phyloP scores from a whole-genome alignment of 345 rosid genomes.

The Dipteronia dyeriana region DNA sequence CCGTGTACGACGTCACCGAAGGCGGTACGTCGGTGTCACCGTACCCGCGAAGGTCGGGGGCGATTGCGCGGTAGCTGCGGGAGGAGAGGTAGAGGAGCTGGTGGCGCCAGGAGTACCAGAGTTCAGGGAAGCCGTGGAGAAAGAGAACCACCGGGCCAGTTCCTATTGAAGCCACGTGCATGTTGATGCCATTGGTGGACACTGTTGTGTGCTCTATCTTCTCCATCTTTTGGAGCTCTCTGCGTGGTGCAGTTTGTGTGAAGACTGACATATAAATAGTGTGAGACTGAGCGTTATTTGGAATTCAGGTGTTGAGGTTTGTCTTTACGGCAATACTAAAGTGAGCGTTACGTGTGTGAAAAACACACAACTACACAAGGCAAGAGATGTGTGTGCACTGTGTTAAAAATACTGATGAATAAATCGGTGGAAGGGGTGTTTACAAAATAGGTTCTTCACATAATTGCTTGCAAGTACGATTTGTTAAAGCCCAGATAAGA shows the following conservation, averaged over 20 bases:
- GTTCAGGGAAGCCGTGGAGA: constrained; percentile 45
- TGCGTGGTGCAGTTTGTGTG: not conserved
- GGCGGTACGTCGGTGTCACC: constrained; percentile 38
- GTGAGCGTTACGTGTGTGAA: too few species aligned
- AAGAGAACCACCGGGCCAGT: constrained; percentile 32
- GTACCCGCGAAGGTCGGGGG: constrained; percentile 46
- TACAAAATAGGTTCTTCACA: too few species aligned
- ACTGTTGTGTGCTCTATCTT: constrained; percentile 18
- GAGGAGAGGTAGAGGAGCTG: constrained; percentile 35
- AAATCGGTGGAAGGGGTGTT: too few species aligned
- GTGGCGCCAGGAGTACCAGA: constrained; percentile 45
- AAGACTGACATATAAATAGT: too few species aligned
- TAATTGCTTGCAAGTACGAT: too few species aligned
- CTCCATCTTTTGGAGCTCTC: constrained; percentile 8
- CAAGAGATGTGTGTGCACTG: too few species aligned
- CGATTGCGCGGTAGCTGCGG: constrained; percentile 32
- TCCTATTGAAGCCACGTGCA: constrained; percentile 20
- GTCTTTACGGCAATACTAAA: too few species aligned
- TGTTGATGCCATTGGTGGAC: constrained; percentile 13
- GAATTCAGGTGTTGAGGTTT: too few species aligned
- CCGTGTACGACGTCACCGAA: constrained; percentile 29
- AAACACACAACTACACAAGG: too few species aligned
- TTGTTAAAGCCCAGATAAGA: too few species aligned
- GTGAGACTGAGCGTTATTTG: too few species aligned
- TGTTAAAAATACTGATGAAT: too few species aligned